Evolutionary conservation across 2,329 filamentous ascomycete species (phyloP).

Genomic region (Neonectria sp.): DNA sequence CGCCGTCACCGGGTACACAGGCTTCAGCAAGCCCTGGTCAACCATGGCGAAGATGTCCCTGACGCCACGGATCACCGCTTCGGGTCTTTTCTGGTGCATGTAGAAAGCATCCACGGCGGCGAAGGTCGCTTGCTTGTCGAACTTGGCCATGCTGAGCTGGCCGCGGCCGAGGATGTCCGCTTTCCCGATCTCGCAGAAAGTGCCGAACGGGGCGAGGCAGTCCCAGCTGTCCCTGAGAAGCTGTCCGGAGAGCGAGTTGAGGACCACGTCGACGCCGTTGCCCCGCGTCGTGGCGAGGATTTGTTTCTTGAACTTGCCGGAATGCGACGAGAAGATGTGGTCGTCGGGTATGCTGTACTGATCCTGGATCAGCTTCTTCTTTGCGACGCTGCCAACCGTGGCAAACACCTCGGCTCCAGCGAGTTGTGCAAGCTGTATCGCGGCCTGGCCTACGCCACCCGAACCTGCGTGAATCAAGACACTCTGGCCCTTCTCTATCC

Average conservation of each 20-base stretch:
- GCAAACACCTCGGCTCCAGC: constrained; percentile 49
- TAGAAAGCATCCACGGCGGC: too few relatives aligned
- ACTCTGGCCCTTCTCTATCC: constrained; percentile 52
- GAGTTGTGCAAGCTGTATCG: constrained; percentile 47
- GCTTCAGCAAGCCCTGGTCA: too few relatives aligned
- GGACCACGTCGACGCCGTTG: constrained; percentile 54
- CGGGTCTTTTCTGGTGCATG: too few relatives aligned
- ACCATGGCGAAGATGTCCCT: too few relatives aligned
- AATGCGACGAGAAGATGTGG: constrained; percentile 54
- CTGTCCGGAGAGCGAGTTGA: constrained; percentile 53
- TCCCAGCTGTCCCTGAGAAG: too few relatives aligned
- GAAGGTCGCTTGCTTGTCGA: too few relatives aligned
- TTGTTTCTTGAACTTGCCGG: constrained; percentile 48
- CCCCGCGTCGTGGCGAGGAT: constrained; percentile 47
- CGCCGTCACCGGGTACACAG: too few relatives aligned
- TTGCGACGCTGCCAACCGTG: constrained; percentile 52
- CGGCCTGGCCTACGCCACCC: constrained; percentile 52
- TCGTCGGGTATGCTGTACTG: constrained; percentile 49
- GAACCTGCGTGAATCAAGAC: constrained; percentile 53
- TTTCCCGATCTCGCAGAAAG: too few relatives aligned
- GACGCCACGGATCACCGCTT: too few relatives aligned
- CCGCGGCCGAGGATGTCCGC: too few relatives aligned
- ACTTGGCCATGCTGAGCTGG: too few relatives aligned
- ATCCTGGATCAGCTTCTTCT: constrained; percentile 51
- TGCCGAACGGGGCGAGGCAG: too few relatives aligned